Base-by-base conservation (phyloP, 306 rosid genomes). In the Datisca glomerata region DNA sequence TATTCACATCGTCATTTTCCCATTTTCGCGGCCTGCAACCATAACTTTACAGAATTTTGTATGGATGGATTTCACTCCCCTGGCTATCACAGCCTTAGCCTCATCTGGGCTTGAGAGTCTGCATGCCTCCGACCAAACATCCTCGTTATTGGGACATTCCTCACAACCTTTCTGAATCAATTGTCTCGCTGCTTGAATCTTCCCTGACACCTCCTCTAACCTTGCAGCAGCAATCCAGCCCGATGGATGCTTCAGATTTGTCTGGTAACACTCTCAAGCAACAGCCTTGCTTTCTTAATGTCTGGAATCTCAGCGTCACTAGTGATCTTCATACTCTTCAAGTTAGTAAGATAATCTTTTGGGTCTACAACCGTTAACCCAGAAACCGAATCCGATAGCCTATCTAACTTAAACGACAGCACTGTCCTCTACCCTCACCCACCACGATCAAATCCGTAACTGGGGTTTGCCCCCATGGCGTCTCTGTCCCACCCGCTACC, bases 171-270 rank as follows among this genome's bases (percentile, higher is more conserved):
- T 72, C 62, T 74, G 68, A 13, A 86, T 86, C 79, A 86, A 61
- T 10, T 70, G 86, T 65, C 91, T 72, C 0, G 96, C 96, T 0
- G 69, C 86, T 61, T 75, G 83, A 49, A 86, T 72, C 76, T 78
- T 86, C 7, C 96, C 96, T 0, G 91, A 93, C 55, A 78, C 74
- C 53, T 86, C 93, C 69, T 86, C 96, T 47, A 86, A 52, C 78
- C 93, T 70, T 0, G 96, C 80, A 2, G 96, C 93, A 0, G 93
- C 96, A 57, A 81, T 81, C 96, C 96, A 86, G 46, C 93, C 94
- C 0, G 86, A 83, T 0, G 96, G 94, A 21, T 85, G 91, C 49
- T 81, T 85, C 0, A 86, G 96, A 73, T 86, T 81, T 1, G 93
- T 81, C 63, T 81, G 81, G 73, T 86, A 36, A 81, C 93, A 66